phyloP scores from a whole-genome alignment of 306 rosid species.

The Vigna reflexopilosa region DNA sequence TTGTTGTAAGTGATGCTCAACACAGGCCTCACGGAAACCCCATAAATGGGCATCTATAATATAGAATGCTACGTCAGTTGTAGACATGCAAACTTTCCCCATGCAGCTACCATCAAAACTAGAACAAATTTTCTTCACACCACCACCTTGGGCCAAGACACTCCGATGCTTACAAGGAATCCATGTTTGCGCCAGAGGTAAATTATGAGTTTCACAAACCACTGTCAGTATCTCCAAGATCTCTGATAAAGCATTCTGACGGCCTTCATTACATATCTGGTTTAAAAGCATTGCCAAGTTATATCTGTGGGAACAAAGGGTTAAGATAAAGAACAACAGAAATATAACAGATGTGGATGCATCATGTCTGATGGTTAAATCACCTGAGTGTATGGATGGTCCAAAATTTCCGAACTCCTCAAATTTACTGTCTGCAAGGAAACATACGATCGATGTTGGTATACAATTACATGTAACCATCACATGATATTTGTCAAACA shows the following conservation, averaged over 20 bases:
- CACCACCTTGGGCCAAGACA: slow-evolving; percentile 88
- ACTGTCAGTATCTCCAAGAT: slow-evolving; percentile 89
- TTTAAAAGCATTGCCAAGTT: slow-evolving; percentile 88
- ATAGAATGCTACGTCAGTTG: slow-evolving; percentile 83
- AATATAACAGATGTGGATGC: slow-evolving; percentile 39
- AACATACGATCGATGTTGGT: slow-evolving; percentile 2
- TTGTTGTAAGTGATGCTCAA: slow-evolving; percentile 89
- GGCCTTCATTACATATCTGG: slow-evolving; percentile 96
- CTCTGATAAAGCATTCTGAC: slow-evolving; percentile 84
- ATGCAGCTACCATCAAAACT: slow-evolving; percentile 93
- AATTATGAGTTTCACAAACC: slow-evolving; percentile 88
- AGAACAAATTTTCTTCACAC: slow-evolving; percentile 82
- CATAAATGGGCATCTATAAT: slow-evolving; percentile 84
- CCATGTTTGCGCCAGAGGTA: slow-evolving; percentile 98
- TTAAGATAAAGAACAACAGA: slow-evolving; percentile 53
- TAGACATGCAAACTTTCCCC: slow-evolving; percentile 94
- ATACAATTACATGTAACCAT: background rate
- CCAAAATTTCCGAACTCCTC: slow-evolving; percentile 82
- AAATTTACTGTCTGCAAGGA: slow-evolving; percentile 85
- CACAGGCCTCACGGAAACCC: slow-evolving; percentile 93
- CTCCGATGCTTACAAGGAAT: slow-evolving; percentile 93
- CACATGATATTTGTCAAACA: slow-evolving; percentile 30
- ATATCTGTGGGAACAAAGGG: slow-evolving; percentile 72
- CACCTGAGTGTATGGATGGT: slow-evolving; percentile 75
- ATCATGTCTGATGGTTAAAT: slow-evolving; percentile 38